phyloP scores from a whole-genome alignment of 1,284 basidiomycete genomes.

The Cutaneotrichosporon mucoides region DNA sequence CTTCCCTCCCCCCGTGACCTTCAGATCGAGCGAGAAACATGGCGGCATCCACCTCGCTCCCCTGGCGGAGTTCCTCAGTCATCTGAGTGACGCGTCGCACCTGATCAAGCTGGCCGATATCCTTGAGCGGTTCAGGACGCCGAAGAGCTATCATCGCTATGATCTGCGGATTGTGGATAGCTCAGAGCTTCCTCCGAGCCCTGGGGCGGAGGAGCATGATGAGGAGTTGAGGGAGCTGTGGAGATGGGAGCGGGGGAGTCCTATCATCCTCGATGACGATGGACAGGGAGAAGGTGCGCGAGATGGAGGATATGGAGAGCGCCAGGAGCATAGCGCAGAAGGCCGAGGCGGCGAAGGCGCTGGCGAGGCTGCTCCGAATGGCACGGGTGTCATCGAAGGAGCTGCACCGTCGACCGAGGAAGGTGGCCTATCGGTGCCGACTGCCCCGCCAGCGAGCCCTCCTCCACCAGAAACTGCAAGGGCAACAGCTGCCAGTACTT shows the following conservation, averaged over 20 bases:
- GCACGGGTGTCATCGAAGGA: too few relatives aligned
- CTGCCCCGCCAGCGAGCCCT: too few relatives aligned
- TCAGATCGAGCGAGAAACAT: conserved; percentile 21
- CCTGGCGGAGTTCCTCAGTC: conserved; percentile 31
- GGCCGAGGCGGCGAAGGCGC: too few relatives aligned
- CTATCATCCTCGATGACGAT: conserved; percentile 8
- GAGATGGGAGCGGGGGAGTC: conserved; percentile 9
- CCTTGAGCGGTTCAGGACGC: conserved; percentile 33
- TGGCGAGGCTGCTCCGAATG: too few relatives aligned
- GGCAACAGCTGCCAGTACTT: too few relatives aligned
- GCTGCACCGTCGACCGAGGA: too few relatives aligned
- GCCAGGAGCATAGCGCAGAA: too few relatives aligned
- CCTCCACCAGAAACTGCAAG: too few relatives aligned
- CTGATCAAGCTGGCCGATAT: conserved; percentile 37
- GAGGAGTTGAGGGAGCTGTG: conserved; percentile 2
- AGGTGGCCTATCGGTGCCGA: too few relatives aligned
- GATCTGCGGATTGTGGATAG: conserved; percentile 32
- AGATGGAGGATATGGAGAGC: background rate
- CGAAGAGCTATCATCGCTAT: conserved; percentile 35
- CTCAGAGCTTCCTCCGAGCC: conserved; percentile 28
- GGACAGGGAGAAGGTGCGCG: background rate
- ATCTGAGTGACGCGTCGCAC: conserved; percentile 21
- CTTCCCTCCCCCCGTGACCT: conserved; percentile 2
- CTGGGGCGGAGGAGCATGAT: background rate
- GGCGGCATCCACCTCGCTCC: conserved; percentile 34